Base-by-base conservation (phyloP, 106 monocot species). In the Gastrodia elata region DNA sequence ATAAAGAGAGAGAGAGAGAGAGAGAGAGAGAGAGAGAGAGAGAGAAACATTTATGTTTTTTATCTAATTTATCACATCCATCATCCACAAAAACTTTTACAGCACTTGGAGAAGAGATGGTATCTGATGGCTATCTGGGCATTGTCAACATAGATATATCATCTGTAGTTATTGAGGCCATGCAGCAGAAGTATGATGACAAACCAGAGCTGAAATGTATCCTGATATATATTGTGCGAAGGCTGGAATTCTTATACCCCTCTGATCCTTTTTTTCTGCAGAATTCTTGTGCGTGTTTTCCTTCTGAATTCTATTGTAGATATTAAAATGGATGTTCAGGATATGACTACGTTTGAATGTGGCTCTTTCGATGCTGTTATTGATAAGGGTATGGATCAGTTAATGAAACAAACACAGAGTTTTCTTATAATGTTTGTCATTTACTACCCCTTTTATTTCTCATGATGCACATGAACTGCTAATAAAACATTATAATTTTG, bases 111-210 rank as follows among this genome's bases (percentile, higher is more conserved):
- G 96, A 93, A 78, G 80, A 64, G 39, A 92, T 97, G 96, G 82
- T 82, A 25, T 55, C 75, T 77, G 87, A 92, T 84, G 90, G 86
- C 65, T 97, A 97, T 74, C 49, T 85, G 71, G 90, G 90, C 40
- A 65, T 97, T 48, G 71, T 88, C 73, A 97, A 90, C 73, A 81
- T 92, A 18, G 96, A 92, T 72, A 93, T 97, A 78, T 97, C 96
- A 35, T 90, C 92, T 3, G 96, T 97, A 13, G 89, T 97, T 10
- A 79, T 97, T 75, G 89, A 92, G 74, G 83, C 87, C 26, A 92
- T 97, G 96, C 74, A 82, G 70, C 73, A 83, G 81, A 97, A 97
- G 68, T 86, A 83, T 72, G 46, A 77, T 8, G 80, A 86, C 73
- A 74, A 78, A n/a, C 84, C 86, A 48, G 61, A 61, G 64, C 82